Percentiles rank a stretch among this genome's conserved stretches.
Conservation (phyloP, 768 basidiomycete species). For the Suillus hirtellus region DNA sequence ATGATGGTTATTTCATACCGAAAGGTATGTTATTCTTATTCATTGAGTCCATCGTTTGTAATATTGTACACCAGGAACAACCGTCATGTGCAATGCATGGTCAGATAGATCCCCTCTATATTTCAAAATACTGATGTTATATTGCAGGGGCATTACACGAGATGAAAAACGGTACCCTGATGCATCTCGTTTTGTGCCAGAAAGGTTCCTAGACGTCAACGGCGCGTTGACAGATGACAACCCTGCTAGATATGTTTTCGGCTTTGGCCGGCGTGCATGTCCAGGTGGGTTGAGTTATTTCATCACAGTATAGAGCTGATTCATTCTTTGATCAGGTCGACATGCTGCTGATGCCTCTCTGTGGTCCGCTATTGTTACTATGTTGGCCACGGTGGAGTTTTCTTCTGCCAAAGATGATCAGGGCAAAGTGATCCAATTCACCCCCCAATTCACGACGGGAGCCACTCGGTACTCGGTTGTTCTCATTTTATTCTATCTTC, state of each 20-base stretch:
- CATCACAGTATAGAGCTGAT: too few relatives aligned
- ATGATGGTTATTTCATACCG: slow-evolving; percentile 34
- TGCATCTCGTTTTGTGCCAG: slow-evolving; percentile 15
- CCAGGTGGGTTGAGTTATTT: background rate
- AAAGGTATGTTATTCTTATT: slow-evolving; percentile 16
- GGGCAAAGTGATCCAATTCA: slow-evolving; percentile 9
- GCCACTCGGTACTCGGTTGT: background rate
- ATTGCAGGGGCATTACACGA: slow-evolving; percentile 11
- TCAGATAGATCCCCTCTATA: background rate
- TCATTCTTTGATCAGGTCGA: slow-evolving; percentile 1
- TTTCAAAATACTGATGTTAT: background rate
- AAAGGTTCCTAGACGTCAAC: slow-evolving; percentile 14
- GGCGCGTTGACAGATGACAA: slow-evolving; percentile 20
- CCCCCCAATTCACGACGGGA: slow-evolving; percentile 6
- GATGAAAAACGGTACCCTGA: slow-evolving; percentile 11
- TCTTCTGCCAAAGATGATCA: slow-evolving; percentile 6
- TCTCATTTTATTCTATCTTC: background rate
- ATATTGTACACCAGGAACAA: background rate
- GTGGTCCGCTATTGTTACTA: slow-evolving; percentile 10
- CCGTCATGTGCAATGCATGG: slow-evolving; percentile 1
- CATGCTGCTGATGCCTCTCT: slow-evolving; percentile 1
- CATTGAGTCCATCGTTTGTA: background rate
- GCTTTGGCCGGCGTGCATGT: slow-evolving; percentile 39
- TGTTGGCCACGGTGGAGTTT: slow-evolving; percentile 10
- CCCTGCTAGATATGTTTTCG: slow-evolving; percentile 31